Evolutionary conservation across 2,329 filamentous ascomycete genomes (phyloP), one percentile per base, ranked within the genome.

Genomic region (Verticillium longisporum): DNA sequence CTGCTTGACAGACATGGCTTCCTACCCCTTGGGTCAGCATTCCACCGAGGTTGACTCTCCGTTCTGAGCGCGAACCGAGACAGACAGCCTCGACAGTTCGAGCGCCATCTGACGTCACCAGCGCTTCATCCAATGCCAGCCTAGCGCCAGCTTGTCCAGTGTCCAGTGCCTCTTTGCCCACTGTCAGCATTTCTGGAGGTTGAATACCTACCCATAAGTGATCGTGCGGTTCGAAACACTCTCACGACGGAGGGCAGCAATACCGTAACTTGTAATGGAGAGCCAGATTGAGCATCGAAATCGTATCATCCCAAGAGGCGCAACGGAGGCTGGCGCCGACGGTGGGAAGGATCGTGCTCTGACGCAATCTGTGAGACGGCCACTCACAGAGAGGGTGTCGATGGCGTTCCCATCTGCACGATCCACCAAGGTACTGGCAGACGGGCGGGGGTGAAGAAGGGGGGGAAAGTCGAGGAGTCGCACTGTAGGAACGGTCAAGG

Each of bases 321-420:
- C 18, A 18, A 50, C 45, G 45, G 37, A 41, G 56, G 10, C 26
- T 45, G 54, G 34, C 38, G 38, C 38, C 55, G 45, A 45, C 34
- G 54, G 59, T 59, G 61, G 36, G 41, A 26, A 50, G 45, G n/a
- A 50, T 50, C 45, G 61, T 57, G 60, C 53, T 60, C 61, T 64
- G 63, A 64, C 60, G 61, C 63, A 63, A 63, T 64, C 60, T 61
- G 57, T 63, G 41, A 38, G 58, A 58, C 50, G 18, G 45, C 41
- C 55, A 63, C 53, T 60, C 60, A 60, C 50, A 61, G 34, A 37
- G 60, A 56, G 50, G n/a, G 41, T 38, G 37, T 41, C 57, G 58
- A 57, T 57, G 21, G 61, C 54, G 36, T 56, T 58, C 61, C 58
- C 56, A 55, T 61, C 58, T 62, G 41, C 34, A 36, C 57, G 57